Evolutionary conservation across 192 early-diverging fungal species (phyloP).

Genomic region (Bifiguratus adelaidae): DNA sequence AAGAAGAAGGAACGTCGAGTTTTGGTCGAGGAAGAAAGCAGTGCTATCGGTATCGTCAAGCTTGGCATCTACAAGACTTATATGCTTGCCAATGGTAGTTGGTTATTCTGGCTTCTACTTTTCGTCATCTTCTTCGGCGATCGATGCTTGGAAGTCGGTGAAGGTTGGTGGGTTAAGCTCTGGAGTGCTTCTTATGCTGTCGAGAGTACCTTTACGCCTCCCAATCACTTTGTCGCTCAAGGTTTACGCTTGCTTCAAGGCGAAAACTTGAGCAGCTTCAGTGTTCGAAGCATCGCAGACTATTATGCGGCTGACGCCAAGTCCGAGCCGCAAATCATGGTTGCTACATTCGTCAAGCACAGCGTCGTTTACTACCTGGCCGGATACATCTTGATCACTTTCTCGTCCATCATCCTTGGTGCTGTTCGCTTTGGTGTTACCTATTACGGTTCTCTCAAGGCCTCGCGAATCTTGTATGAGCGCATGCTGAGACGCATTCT

Average conservation of each 20-base stretch:
- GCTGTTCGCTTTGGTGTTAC: constrained; percentile 12
- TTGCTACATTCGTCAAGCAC: no score
- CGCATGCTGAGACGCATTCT: constrained; percentile 45
- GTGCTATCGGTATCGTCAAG: constrained; percentile 63
- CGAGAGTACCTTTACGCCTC: no score
- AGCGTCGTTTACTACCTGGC: constrained; percentile 51
- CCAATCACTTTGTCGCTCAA: no score
- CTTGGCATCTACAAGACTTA: constrained; percentile 68
- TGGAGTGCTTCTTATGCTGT: constrained; percentile 30
- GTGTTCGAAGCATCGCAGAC: no score
- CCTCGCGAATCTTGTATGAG: constrained; percentile 43
- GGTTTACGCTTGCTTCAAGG: no score
- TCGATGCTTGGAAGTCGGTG: constrained; percentile 38
- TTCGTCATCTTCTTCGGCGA: constrained; percentile 20
- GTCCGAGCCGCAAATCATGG: not conserved
- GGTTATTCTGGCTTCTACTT: constrained; percentile 48
- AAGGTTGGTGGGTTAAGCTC: constrained; percentile 53
- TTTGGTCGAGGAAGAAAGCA: constrained; percentile 36
- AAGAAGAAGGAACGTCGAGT: constrained; percentile 18
- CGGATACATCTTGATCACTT: constrained; percentile 43
- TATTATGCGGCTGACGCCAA: not conserved
- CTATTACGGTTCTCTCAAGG: constrained; percentile 37
- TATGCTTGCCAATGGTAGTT: constrained; percentile 48
- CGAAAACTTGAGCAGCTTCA: no score
- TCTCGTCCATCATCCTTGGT: constrained; percentile 11